Evolutionary conservation across 352 stramenopile species (phyloP).

Genomic region (Phytophthora capsici): DNA sequence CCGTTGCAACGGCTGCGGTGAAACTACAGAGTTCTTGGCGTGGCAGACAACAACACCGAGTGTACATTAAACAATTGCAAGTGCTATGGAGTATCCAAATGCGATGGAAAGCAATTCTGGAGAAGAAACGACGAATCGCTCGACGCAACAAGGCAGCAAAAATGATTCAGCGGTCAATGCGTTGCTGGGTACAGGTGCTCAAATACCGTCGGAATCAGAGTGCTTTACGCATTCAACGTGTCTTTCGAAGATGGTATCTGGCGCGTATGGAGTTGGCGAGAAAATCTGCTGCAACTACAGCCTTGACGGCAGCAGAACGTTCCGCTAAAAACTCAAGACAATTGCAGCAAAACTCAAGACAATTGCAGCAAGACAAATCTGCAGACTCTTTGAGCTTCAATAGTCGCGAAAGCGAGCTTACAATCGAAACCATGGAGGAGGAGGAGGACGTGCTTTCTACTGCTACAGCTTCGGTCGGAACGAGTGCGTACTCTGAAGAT

Average conservation of each 20-base stretch:
- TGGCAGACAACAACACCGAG: conserved; percentile 28
- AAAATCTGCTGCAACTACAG: conserved; percentile 3
- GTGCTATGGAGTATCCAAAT: conserved; percentile 56
- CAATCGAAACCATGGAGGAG: conserved; percentile 38
- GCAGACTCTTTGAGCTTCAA: conserved; percentile 15
- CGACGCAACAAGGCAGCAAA: conserved; percentile 40
- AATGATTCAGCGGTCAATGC: conserved; percentile 46
- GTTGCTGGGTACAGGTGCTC: conserved; percentile 36
- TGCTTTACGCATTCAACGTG: conserved; percentile 41
- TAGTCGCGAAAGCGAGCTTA: conserved; percentile 39
- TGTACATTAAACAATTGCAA: conserved; percentile 42
- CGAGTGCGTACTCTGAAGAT: conserved; percentile 50
- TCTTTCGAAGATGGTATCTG: conserved; percentile 36
- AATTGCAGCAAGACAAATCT: conserved; percentile 23
- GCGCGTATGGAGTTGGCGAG: conserved; percentile 17
- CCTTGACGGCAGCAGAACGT: conserved; percentile 14
- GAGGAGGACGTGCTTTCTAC: conserved; percentile 42
- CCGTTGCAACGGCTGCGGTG: conserved; percentile 36
- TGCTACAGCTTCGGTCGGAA: conserved; percentile 47
- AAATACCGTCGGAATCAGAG: conserved; percentile 28
- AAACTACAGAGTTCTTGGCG: conserved; percentile 66
- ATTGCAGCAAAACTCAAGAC: conserved; percentile 11
- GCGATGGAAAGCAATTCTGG: conserved; percentile 61
- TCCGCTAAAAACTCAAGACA: conserved; percentile 15
- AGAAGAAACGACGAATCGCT: conserved; percentile 45